A percentile compares a stretch with the other conserved stretches of the same genome.
Conservation (phyloP, 2,329 filamentous ascomycete genomes). For the Colletotrichum sp. region DNA sequence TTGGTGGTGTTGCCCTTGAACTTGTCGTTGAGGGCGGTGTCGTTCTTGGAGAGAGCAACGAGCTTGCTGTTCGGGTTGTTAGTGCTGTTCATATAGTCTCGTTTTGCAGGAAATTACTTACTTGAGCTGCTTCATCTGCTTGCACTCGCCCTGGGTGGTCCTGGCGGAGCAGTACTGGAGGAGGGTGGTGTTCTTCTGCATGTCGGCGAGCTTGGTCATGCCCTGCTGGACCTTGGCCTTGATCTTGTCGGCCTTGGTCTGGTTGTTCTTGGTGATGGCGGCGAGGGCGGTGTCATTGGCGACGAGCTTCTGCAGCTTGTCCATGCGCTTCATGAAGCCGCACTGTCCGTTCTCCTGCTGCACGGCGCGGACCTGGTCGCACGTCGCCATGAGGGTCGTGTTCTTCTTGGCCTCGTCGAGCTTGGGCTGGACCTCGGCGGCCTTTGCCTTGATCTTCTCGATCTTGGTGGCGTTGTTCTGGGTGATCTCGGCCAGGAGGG, state of each 20-base stretch:
- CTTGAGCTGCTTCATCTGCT: conserved; percentile 8
- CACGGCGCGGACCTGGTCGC: conserved; percentile 35
- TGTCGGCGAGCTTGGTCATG: conserved; percentile 15
- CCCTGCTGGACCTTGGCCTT: conserved; percentile 26
- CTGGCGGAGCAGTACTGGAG: conserved; percentile 11
- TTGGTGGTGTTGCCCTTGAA: conserved; percentile 40
- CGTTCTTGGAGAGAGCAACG: conserved; percentile 19
- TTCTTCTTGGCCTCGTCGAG: conserved; percentile 35
- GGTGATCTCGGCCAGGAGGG: conserved; percentile 34
- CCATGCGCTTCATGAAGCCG: conserved; percentile 29
- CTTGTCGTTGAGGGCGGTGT: conserved; percentile 30
- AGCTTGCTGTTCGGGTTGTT: conserved; percentile 3
- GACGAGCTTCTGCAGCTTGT: conserved; percentile 28
- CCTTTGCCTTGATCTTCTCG: conserved; percentile 40
- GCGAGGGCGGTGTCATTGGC: conserved; percentile 29
- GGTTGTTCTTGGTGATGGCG: conserved; percentile 30
- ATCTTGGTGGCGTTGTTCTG: conserved; percentile 41
- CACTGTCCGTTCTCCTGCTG: conserved; percentile 32
- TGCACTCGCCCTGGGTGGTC: conserved; percentile 14
- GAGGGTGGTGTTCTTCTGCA: conserved; percentile 12
- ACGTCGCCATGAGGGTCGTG: conserved; percentile 37
- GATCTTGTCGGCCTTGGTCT: conserved; percentile 30
- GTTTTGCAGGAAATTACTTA: neutral
- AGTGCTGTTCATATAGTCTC: neutral
- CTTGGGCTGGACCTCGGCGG: conserved; percentile 32